Evolutionary conservation across 1,284 basidiomycete species (phyloP), one percentile per base, ranked within the genome.

Genomic region (Marasmius tenuissimus): DNA sequence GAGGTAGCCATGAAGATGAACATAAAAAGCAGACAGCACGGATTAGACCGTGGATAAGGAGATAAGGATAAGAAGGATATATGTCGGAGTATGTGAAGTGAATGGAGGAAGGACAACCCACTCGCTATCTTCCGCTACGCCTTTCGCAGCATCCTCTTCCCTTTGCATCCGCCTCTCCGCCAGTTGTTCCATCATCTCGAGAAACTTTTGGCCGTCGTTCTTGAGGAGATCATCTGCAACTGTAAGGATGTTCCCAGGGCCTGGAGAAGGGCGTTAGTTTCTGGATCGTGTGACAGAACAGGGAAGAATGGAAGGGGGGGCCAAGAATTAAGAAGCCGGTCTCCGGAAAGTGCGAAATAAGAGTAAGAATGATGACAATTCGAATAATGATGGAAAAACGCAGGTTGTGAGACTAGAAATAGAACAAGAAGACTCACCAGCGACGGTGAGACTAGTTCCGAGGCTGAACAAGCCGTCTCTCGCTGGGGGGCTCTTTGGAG

Each of bases 101-200:
- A 40, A 38, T 18, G 47, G 40, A 18, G 40, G 33, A 35, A n/a
- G 18, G 6, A 57, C 8, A 40, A 33, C 18, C n/a, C 27, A 58
- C 37, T 18, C 42, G 42, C 38, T 35, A 20, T 57, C 27, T 56
- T 49, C 69, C 71, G 70, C 57, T 73, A 75, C 47, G n/a, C 52
- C 52, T 38, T 54, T 54, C 4, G 52, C 89, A 6, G 94, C 93
- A 74, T 96, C 91, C 72, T 96, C 94, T 71, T 98, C 96, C 4
- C 97, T 86, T 66, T 93, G 89, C 84, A 96, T 93, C 49, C 96
- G 87, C 62, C 94, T 88, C 73, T 98, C 96, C 0, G 97, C 96
- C 39, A 99, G 86, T 76, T 97, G 95, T 76, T 99, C 97, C 97
- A 99, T 99, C 97, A 99, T 99, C 80, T 99, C 96, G 70, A 99